Percentiles rank a stretch among this genome's conserved stretches.
phyloP scores from a whole-genome alignment of 306 rosid genomes.

The Prunus mira region DNA sequence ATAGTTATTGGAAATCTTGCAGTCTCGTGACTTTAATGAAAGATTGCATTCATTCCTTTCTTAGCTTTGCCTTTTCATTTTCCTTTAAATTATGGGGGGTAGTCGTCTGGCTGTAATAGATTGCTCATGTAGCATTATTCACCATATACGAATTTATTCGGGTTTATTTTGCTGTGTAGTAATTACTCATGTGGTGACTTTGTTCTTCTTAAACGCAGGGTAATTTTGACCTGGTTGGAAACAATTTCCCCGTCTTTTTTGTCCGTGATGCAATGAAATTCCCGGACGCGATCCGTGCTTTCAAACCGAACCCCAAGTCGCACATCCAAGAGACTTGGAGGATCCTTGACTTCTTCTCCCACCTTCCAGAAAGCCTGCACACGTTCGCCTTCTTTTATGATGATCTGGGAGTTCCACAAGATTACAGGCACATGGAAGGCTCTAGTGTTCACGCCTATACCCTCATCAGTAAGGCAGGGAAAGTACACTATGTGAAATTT shows the following conservation, averaged over 20 bases:
- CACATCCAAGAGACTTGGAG: conserved; percentile 96
- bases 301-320: conserved; percentile 89
- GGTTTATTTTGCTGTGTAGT: background rate
- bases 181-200: conserved; percentile 6
- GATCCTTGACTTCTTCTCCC: conserved; percentile 86
- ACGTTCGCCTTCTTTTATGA: conserved; percentile 80
- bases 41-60: background rate
- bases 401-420: conserved; percentile 85
- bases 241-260: conserved; percentile 86
- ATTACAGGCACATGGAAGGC: conserved; percentile 97
- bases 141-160: background rate
- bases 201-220: conserved; percentile 48
- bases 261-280: conserved; percentile 86
- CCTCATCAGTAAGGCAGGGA: conserved; percentile 75
- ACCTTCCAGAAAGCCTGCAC: conserved; percentile 89
- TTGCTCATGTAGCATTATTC: background rate
- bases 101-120: background rate
- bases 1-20: background rate
- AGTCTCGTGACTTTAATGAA: background rate
- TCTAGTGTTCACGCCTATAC: conserved; percentile 83
- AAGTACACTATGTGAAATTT: conserved; percentile 71
- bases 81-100: background rate
- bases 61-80: background rate
- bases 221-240: conserved; percentile 92
- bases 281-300: conserved; percentile 91